Percentiles rank a stretch among this genome's conserved stretches.
Evolutionary conservation across 371 early-diverging fungal species (phyloP).

Genomic region (Mucor racemosus): DNA sequence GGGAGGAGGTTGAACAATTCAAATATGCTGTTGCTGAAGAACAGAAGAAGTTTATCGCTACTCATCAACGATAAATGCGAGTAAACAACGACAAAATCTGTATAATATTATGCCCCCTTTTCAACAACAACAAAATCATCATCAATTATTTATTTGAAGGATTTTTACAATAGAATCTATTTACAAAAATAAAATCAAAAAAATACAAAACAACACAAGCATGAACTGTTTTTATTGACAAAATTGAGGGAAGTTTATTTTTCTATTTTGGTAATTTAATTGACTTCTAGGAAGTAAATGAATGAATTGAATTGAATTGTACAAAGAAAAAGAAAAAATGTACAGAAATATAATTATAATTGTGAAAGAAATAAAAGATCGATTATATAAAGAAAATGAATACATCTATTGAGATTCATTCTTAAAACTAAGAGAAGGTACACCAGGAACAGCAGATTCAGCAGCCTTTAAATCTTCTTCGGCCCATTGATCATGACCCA

Average conservation of each 20-base stretch:
- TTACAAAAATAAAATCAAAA: not conserved
- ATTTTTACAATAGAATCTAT: no score
- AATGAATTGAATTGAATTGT: not conserved
- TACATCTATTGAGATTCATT: slow-evolving; percentile 35
- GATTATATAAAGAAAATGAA: not conserved
- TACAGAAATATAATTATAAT: not conserved
- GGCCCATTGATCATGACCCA: slow-evolving; percentile 53
- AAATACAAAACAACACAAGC: not conserved
- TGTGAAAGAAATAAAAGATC: not conserved
- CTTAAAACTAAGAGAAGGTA: slow-evolving; percentile 61
- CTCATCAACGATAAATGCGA: slow-evolving; percentile 38
- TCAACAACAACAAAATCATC: not conserved
- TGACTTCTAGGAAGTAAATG: not conserved
- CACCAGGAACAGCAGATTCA: slow-evolving; percentile 72
- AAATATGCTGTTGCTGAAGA: slow-evolving; percentile 59
- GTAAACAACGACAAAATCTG: not conserved
- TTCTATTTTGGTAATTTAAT: slow-evolving; percentile 3
- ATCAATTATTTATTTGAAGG: slow-evolving; percentile 1
- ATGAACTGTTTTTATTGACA: not conserved
- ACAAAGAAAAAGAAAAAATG: not conserved
- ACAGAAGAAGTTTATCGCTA: slow-evolving; percentile 57
- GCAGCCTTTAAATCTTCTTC: slow-evolving; percentile 59
- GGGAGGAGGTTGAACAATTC: slow-evolving; percentile 70
- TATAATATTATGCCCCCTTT: not conserved
- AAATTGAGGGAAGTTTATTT: not conserved